These are phyloP conservation scores for Leccinum boreale DNA, from an alignment of 768 basidiomycete species.

Conservation along the genomic window DNA sequence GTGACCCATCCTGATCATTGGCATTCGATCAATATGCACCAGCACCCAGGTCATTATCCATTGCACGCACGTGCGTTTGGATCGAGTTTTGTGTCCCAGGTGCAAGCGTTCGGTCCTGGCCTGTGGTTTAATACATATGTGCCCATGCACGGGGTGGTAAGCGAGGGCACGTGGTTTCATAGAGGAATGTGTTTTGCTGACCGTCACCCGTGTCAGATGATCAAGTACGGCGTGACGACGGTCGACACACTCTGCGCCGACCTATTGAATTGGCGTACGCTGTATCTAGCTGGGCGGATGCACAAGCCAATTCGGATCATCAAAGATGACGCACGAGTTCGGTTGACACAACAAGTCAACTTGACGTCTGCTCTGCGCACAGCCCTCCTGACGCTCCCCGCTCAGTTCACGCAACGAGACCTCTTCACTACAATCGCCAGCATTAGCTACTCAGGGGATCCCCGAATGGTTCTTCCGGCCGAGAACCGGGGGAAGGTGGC, in stretches of 20 bases:
- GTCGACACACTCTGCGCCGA: constrained; percentile 88
- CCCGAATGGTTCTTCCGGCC: constrained; percentile 89
- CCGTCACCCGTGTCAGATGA: constrained; percentile 47
- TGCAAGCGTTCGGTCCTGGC: constrained; percentile 77
- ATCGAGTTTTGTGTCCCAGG: constrained; percentile 70
- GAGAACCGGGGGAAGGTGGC: constrained; percentile 94
- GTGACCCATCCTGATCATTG: constrained; percentile 92
- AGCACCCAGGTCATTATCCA: constrained; percentile 89
- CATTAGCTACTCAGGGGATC: constrained; percentile 86
- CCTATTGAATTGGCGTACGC: constrained; percentile 85
- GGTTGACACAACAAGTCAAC: constrained; percentile 92
- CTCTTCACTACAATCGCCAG: constrained; percentile 85
- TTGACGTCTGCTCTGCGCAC: constrained; percentile 85
- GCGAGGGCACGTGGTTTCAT: constrained; percentile 30
- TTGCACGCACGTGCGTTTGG: constrained; percentile 84
- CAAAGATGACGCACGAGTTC: constrained; percentile 87
- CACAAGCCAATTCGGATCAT: constrained; percentile 96
- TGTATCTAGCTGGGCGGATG: constrained; percentile 94
- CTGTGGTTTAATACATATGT: constrained; percentile 97
- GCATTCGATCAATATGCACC: constrained; percentile 93
- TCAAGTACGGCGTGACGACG: constrained; percentile 97
- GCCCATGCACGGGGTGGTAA: constrained; percentile 77
- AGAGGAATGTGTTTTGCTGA: neutral
- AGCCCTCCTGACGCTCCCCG: constrained; percentile 84
- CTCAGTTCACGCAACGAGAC: constrained; percentile 73